These are phyloP conservation scores for Lanzia echinophila DNA, from an alignment of 2,329 filamentous ascomycete species.

Conservation along the genomic window DNA sequence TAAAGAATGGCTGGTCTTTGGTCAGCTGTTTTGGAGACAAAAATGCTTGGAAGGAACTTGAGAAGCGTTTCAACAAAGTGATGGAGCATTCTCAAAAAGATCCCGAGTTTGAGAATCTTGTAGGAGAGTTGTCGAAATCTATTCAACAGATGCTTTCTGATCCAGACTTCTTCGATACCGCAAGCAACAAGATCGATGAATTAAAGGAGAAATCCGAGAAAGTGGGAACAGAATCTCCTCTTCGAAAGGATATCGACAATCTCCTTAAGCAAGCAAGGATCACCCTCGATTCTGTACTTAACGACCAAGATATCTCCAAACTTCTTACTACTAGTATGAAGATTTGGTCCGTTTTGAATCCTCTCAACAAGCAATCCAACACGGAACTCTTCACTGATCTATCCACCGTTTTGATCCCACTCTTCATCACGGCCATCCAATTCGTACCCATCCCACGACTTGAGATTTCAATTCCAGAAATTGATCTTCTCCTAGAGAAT, in stretches of 20 bases:
- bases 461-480: constrained; percentile 75
- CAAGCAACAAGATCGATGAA: constrained; percentile 44
- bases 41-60: constrained; percentile 68
- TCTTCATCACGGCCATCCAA: constrained; percentile 70
- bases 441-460: constrained; percentile 84
- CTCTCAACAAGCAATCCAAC: constrained; percentile 57
- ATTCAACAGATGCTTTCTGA: constrained; percentile 79
- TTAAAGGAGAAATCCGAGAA: constrained; percentile 52
- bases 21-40: constrained; percentile 71
- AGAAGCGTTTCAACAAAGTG: constrained; percentile 61
- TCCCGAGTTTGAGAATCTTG: constrained; percentile 73
- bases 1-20: constrained; percentile 75
- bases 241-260: constrained; percentile 66
- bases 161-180: constrained; percentile 76
- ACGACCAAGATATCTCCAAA: constrained; percentile 66
- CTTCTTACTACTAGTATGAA: constrained; percentile 60
- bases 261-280: constrained; percentile 62
- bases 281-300: constrained; percentile 61
- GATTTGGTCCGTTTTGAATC: constrained; percentile 64
- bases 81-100: constrained; percentile 69
- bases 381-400: constrained; percentile 67
- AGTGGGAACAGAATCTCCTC: constrained; percentile 57
- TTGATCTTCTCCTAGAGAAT: constrained; percentile 85
- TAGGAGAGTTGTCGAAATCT: constrained; percentile 65
- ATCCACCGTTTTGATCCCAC: constrained; percentile 73